These are phyloP conservation scores for Fusarium sambucinum DNA, from an alignment of 2,329 filamentous ascomycete species.

Conservation along the genomic window DNA sequence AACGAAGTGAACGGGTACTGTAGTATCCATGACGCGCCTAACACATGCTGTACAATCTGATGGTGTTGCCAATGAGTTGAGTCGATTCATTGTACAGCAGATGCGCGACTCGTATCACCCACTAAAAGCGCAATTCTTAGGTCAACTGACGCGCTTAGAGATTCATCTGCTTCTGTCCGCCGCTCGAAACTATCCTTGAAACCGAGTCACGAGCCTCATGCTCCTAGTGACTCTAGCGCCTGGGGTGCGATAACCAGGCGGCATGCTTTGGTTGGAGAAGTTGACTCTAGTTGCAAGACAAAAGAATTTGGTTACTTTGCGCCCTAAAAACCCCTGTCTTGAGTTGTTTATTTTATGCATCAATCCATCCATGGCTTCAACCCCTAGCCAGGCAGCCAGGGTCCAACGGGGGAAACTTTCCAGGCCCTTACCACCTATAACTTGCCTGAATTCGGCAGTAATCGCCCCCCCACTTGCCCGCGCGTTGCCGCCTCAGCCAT, in stretches of 20 bases:
- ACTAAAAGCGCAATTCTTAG: slow-evolving; percentile 35
- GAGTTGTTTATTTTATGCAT: not conserved
- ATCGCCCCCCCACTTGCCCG: slow-evolving; percentile 26
- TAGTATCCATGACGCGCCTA: slow-evolving; percentile 36
- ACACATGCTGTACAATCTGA: slow-evolving; percentile 23
- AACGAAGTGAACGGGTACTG: not conserved
- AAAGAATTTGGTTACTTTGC: not conserved
- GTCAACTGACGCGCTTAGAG: slow-evolving; percentile 45
- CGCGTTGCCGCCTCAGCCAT: slow-evolving; percentile 46
- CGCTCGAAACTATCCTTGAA: slow-evolving; percentile 36
- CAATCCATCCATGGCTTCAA: not conserved
- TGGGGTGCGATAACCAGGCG: slow-evolving; percentile 7
- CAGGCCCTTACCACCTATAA: slow-evolving; percentile 12
- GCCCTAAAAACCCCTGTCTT: not conserved
- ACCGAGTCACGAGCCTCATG: slow-evolving; percentile 43
- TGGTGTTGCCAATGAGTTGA: slow-evolving; percentile 31
- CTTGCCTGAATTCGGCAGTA: slow-evolving; percentile 9
- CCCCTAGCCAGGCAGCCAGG: slow-evolving; percentile 11
- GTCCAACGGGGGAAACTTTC: slow-evolving; percentile 28
- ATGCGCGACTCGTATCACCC: slow-evolving; percentile 30
- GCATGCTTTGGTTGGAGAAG: not conserved
- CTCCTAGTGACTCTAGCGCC: slow-evolving; percentile 35
- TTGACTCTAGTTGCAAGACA: not conserved
- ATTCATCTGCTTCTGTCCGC: slow-evolving; percentile 25
- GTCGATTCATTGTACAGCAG: slow-evolving; percentile 9